Conservation (phyloP, 306 rosid species). For the Carpinus viminea region DNA sequence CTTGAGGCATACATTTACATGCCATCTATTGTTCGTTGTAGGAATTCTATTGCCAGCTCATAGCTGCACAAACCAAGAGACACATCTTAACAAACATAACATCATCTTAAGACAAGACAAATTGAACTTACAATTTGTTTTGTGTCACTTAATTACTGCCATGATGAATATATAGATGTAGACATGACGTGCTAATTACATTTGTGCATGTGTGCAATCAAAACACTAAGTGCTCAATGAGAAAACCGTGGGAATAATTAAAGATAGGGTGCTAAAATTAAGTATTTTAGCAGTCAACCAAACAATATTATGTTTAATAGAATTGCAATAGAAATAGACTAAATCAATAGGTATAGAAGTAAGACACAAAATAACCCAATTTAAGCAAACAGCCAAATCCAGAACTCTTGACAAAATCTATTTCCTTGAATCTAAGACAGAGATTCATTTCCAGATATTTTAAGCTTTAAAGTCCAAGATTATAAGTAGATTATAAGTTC, state of each 20-base stretch:
- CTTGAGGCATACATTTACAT: slow-evolving; percentile 85
- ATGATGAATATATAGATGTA: background rate
- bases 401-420: background rate
- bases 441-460: background rate
- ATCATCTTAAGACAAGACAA: background rate
- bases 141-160: background rate
- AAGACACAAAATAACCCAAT: no score
- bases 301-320: background rate
- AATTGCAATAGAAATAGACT: background rate
- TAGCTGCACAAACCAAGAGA: slow-evolving; percentile 59
- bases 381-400: no score
- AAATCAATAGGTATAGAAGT: background rate
- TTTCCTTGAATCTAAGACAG: background rate
- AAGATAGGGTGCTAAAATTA: background rate
- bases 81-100: background rate
- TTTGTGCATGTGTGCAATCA: background rate
- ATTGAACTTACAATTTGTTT: background rate
- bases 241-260: background rate
- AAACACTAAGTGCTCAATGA: background rate
- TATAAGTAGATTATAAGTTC: no score
- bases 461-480: background rate
- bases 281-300: background rate
- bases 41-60: slow-evolving; percentile 76
- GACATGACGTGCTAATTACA: background rate
- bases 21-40: slow-evolving; percentile 75